Percentiles rank a stretch among this genome's conserved stretches.
Conservation (phyloP, 768 basidiomycete genomes). For the Nidularia pulvinata region DNA sequence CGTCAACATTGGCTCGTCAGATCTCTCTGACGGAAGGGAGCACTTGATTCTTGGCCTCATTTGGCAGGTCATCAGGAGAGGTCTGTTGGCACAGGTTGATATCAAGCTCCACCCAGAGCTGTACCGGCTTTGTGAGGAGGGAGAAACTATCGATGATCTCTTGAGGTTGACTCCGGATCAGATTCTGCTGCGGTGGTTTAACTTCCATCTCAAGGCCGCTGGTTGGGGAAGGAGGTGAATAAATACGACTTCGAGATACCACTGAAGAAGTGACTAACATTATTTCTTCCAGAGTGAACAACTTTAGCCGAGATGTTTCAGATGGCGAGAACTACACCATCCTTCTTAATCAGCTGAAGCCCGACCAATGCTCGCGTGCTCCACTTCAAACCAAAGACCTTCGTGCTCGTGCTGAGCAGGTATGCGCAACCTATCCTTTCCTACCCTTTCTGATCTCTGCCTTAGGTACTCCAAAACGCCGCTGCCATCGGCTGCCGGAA, state of each 20-base stretch:
- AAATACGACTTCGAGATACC: background rate
- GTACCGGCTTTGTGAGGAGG: slow-evolving; percentile 95
- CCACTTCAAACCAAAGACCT: slow-evolving; percentile 88
- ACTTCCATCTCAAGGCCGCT: slow-evolving; percentile 96
- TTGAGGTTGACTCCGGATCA: slow-evolving; percentile 95
- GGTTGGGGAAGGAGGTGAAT: slow-evolving; percentile 82
- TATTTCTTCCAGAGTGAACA: slow-evolving; percentile 71
- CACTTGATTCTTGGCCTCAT: slow-evolving; percentile 97
- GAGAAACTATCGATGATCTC: slow-evolving; percentile 96
- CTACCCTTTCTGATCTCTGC: background rate
- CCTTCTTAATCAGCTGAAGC: slow-evolving; percentile 94
- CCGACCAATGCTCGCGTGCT: slow-evolving; percentile 87
- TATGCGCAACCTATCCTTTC: slow-evolving; percentile 10
- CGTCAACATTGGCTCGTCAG: slow-evolving; percentile 95
- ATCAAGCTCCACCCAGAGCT: slow-evolving; percentile 98
- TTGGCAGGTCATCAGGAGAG: slow-evolving; percentile 97
- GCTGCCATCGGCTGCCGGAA: slow-evolving; percentile 93
- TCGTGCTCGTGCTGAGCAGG: slow-evolving; percentile 85
- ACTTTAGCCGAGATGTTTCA: slow-evolving; percentile 96
- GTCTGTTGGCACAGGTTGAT: slow-evolving; percentile 92
- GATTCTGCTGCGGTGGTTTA: slow-evolving; percentile 98
- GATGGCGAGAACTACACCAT: slow-evolving; percentile 99
- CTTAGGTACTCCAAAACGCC: slow-evolving; percentile 87
- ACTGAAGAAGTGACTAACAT: slow-evolving; percentile 5
- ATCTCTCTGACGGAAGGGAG: slow-evolving; percentile 91